Conservation (phyloP, 495 filamentous ascomycete species). For the Neurospora discreta region DNA sequence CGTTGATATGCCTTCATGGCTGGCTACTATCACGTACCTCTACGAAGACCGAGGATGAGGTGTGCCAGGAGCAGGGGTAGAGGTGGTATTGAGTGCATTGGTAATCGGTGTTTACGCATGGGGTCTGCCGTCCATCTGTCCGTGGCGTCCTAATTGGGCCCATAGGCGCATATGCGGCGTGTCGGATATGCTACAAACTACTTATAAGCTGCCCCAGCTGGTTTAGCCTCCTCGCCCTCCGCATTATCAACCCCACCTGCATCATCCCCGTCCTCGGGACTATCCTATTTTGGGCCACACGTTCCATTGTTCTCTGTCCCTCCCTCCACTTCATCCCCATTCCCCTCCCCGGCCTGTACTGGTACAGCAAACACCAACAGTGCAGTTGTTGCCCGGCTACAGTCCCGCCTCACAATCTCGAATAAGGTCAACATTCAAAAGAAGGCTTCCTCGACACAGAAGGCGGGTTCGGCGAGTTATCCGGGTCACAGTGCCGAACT, state of each 20-base stretch:
- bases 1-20: background rate
- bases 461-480: background rate
- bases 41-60: background rate
- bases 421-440: background rate
- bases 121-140: background rate
- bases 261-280: slow-evolving; percentile 1
- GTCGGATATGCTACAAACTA: slow-evolving; percentile 6
- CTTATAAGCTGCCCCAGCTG: slow-evolving; percentile 13
- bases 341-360: background rate
- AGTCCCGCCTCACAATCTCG: background rate
- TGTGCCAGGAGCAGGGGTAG: background rate
- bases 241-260: background rate
- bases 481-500: background rate
- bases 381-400: background rate
- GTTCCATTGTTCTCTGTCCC: slow-evolving; percentile 2
- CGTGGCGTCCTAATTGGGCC: background rate
- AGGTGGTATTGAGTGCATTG: background rate
- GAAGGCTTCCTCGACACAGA: background rate
- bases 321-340: background rate
- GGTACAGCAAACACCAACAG: background rate
- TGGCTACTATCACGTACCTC: background rate
- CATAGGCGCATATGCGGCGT: background rate
- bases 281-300: slow-evolving; percentile 3
- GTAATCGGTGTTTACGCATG: background rate
- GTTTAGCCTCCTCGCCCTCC: slow-evolving; percentile 8